Evolutionary conservation across 2,329 filamentous ascomycete species (phyloP), one percentile per base, ranked within the genome.

Genomic region (Beauveria varroae): DNA sequence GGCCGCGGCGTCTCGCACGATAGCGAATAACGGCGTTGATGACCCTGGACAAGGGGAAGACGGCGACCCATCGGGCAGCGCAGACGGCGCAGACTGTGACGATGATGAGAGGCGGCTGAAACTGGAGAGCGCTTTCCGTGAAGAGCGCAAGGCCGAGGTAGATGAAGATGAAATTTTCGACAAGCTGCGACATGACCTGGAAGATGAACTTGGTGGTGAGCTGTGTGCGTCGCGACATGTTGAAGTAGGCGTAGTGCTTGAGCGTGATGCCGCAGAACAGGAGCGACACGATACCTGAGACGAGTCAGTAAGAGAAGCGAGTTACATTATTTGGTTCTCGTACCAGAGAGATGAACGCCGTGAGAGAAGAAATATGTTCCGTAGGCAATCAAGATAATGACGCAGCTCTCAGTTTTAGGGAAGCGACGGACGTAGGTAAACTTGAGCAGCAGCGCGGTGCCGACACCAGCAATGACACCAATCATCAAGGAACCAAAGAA

Each of bases 151-250:
- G 81, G 6, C 95, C 95, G 0, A 99, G 85, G 71, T 99, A 99
- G 74, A 99, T 99, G 78, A 99, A 99, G 75, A 99, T 99, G 73
- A 99, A 99, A 75, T 99, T 99, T 76, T 99, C 95, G 0, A 93
- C 96, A 51, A 99, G 78, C 74, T 99, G 95, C 3, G 95, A 91
- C 68, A 96, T 87, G 64, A 96, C 88, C 73, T 96, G 91, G 78
- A 99, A 99, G 62, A 97, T 83, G 76, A 96, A 99, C 74, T 99
- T 99, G 57, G 95, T 99, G 18, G 95, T 96, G 65, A 99, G 86
- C 73, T 99, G 95, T 1, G 95, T 98, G 64, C 95, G 88, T 54
- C 95, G 87, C 34, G 95, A 99, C 95, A 99, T 99, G 79, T 99
- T 99, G 81, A 98, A 97, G 77, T 99, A 99, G 64, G 95, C 95